Conservation (phyloP, 192 early-diverging fungal genomes). For the Coemansia sp. region DNA sequence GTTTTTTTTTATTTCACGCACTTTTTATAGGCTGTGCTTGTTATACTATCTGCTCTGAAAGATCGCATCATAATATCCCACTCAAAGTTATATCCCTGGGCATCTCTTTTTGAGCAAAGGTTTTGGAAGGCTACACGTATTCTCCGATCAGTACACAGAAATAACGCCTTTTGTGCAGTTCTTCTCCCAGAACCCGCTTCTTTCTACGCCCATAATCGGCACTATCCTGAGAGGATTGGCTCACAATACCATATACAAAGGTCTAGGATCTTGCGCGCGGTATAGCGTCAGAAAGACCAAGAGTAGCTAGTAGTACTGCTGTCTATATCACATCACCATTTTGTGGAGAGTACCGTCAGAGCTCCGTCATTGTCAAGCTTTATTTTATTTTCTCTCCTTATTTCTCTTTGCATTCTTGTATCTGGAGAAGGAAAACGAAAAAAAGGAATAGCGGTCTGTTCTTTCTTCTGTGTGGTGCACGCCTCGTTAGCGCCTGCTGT, state of each 20-base stretch:
- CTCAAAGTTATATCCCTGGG: neutral
- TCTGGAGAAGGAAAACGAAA: neutral
- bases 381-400: neutral
- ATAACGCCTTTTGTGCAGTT: neutral
- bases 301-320: too few relatives aligned
- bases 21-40: too few relatives aligned
- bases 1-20: neutral
- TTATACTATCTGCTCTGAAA: neutral
- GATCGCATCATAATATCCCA: neutral
- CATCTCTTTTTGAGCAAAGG: neutral
- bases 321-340: too few relatives aligned
- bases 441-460: neutral
- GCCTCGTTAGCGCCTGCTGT: slow-evolving; percentile 1
- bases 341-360: too few relatives aligned
- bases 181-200: neutral
- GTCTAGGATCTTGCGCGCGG: neutral
- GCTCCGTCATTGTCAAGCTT: too few relatives aligned
- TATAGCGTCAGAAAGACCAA: neutral
- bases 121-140: neutral
- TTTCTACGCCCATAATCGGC: neutral
- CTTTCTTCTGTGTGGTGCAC: neutral
- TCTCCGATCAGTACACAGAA: neutral
- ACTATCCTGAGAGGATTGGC: neutral
- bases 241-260: neutral
- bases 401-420: neutral